Evolutionary conservation across 805 yeast genomes (phyloP), one percentile per base, ranked within the genome.

Genomic region (Pichia kluyveri): DNA sequence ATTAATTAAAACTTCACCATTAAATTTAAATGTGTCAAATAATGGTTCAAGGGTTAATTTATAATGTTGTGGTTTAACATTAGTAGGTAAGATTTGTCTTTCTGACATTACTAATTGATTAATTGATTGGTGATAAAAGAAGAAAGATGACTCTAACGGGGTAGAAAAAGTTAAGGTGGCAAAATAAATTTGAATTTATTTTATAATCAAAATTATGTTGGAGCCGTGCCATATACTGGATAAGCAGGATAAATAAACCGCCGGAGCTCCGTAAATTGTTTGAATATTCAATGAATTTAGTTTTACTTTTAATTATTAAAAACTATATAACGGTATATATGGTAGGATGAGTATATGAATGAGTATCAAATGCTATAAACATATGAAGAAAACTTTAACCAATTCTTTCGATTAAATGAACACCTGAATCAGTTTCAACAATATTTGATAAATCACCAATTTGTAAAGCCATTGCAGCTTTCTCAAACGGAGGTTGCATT

Each of bases 401-500:
- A 1, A 90, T 84, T 63, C 99, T 76, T 67, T 84, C 84, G 59
- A 93, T 81, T 53, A 93, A 63, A 60, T 93, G 99, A 44, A 88
- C 81, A 23, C 99, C 99, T 56, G 95, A 83, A 59, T 83, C 95
- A 17, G 90, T 79, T 67, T 89, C 97, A 15, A 93, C 85, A 28
- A 89, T 77, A 41, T 79, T 85, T 59, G 93, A 83, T 41, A 85
- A 64, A 61, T 90, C 93, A 19, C 96, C 96, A 19, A 88, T 82
- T 54, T 86, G 79, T 54, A 93, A 70, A 5, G 68, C 81, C 63
- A 85, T 91, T 1, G 96, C 82, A 2, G 93, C 95, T 51, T 81
- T 81, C 66, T 93, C 99, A 60, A 93, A 93, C 50, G 83, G 69
- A 36, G 96, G 96, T 66, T 93, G 98, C 99, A 93, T 93, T 57